phyloP scores from a whole-genome alignment of 2,329 filamentous ascomycete genomes.

The Ambrosiella beaveri region DNA sequence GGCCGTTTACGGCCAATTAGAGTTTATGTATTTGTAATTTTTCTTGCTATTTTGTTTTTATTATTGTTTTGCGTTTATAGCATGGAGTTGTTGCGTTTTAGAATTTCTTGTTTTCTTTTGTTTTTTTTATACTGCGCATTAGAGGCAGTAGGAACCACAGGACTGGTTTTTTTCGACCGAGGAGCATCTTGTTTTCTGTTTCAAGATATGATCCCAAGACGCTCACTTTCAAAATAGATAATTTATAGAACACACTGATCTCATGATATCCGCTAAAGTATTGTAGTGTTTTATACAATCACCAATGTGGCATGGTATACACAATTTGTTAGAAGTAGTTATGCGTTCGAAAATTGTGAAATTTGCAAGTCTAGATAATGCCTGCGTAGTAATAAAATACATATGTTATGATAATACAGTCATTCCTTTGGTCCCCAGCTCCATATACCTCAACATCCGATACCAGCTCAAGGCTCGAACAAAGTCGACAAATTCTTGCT shows the following conservation, averaged over 20 bases:
- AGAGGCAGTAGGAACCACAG: constrained; percentile 3
- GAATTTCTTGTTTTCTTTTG: background rate
- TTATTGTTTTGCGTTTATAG: background rate
- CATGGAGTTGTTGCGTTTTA: background rate
- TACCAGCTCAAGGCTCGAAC: constrained; percentile 11
- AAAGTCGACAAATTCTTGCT: constrained; percentile 13
- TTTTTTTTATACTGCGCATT: background rate
- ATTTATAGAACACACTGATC: background rate
- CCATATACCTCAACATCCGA: background rate
- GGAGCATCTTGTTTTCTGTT: background rate
- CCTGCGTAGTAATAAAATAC: background rate
- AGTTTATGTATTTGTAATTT: background rate
- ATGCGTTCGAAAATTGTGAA: background rate
- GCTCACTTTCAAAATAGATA: background rate
- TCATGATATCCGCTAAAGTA: too few species aligned
- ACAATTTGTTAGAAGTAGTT: background rate
- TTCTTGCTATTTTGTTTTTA: background rate
- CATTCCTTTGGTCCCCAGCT: background rate
- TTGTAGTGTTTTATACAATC: background rate
- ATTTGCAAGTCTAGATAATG: background rate
- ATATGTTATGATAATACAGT: background rate
- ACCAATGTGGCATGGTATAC: background rate
- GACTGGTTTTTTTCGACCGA: background rate
- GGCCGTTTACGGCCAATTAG: constrained; percentile 5
- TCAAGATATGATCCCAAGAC: background rate